Conservation (phyloP, 495 filamentous ascomycete species). For the Penicillium argentinense region DNA sequence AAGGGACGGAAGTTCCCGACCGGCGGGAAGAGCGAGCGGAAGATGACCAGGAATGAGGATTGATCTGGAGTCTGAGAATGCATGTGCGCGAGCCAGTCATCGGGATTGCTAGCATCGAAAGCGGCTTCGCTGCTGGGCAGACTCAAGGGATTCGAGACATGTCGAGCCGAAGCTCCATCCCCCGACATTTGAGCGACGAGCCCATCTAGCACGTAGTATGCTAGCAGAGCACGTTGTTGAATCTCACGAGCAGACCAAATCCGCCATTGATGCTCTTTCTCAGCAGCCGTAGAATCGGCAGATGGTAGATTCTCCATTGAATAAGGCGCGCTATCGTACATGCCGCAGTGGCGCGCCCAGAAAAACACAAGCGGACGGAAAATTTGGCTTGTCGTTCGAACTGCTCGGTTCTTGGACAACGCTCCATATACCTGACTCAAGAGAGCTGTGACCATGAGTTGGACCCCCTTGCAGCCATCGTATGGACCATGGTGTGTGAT, state of each 20-base stretch:
- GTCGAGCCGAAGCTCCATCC: slow-evolving; percentile 40
- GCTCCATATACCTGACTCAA: slow-evolving; percentile 49
- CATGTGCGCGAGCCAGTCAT: slow-evolving; percentile 45
- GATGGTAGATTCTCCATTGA: slow-evolving; percentile 39
- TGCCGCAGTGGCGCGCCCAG: slow-evolving; percentile 50
- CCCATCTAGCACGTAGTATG: slow-evolving; percentile 49
- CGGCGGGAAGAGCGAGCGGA: slow-evolving; percentile 43
- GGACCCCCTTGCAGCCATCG: slow-evolving; percentile 47
- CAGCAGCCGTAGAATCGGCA: slow-evolving; percentile 25
- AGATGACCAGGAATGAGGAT: slow-evolving; percentile 41
- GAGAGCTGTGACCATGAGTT: slow-evolving; percentile 47
- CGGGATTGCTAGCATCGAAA: slow-evolving; percentile 42
- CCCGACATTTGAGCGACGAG: slow-evolving; percentile 49
- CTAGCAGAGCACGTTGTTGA: slow-evolving; percentile 47
- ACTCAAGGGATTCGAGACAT: slow-evolving; percentile 42
- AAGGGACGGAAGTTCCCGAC: slow-evolving; percentile 31
- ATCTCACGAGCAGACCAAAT: slow-evolving; percentile 48
- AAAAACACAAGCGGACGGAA: slow-evolving; percentile 50
- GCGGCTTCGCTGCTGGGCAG: slow-evolving; percentile 44
- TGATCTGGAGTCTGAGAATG: slow-evolving; percentile 30
- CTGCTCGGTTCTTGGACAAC: slow-evolving; percentile 44
- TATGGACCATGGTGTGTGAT: slow-evolving; percentile 48
- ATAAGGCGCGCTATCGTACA: slow-evolving; percentile 40
- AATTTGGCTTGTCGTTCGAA: slow-evolving; percentile 48
- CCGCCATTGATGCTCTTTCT: slow-evolving; percentile 46